Conservation (phyloP, 352 stramenopile genomes). For the Blastocystis hominis region DNA sequence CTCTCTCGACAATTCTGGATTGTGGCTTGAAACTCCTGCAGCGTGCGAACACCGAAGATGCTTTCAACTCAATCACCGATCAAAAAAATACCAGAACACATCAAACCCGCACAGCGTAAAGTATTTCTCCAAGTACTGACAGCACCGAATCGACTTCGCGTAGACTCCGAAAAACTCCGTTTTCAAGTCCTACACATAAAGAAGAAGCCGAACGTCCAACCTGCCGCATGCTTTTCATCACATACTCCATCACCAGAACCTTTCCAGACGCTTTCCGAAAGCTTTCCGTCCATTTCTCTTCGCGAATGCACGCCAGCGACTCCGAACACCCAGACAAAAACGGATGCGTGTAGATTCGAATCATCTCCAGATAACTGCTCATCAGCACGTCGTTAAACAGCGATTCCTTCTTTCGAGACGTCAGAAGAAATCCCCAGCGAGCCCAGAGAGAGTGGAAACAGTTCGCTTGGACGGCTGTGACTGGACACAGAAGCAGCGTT, state of each 20-base stretch:
- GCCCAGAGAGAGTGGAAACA: background rate
- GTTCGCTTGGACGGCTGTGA: background rate
- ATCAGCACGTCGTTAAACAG: background rate
- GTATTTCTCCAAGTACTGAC: background rate
- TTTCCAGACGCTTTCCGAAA: constrained; percentile 3
- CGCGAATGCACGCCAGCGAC: background rate
- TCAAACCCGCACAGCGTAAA: background rate
- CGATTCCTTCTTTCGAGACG: background rate
- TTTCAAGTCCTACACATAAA: background rate
- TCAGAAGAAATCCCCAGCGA: constrained; percentile 24
- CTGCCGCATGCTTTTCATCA: background rate
- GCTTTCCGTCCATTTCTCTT: background rate
- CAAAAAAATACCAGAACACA: background rate
- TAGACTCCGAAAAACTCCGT: background rate
- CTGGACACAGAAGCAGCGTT: background rate
- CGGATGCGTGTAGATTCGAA: background rate
- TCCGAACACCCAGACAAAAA: constrained; percentile 42
- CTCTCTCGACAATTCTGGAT: background rate
- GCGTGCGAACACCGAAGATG: constrained; percentile 19
- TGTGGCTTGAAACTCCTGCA: background rate
- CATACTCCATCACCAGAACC: background rate
- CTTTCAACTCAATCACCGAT: background rate
- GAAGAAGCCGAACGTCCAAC: background rate
- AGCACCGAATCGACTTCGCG: background rate
- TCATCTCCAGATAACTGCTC: background rate